Evolutionary conservation across 1,284 basidiomycete genomes (phyloP), one percentile per base, ranked within the genome.

Genomic region (Hemileccinum hortonii): DNA sequence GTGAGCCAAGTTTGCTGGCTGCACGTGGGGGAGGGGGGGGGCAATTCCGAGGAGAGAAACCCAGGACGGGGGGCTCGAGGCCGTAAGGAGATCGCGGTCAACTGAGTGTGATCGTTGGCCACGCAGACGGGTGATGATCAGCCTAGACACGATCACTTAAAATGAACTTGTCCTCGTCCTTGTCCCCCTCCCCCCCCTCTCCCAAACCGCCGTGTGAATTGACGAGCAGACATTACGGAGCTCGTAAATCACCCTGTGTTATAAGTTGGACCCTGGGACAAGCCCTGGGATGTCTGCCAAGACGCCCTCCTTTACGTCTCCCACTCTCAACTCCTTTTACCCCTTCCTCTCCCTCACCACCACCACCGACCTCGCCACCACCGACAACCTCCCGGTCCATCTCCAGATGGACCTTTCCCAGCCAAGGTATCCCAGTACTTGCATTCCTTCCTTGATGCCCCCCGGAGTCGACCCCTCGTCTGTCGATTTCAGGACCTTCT

Each of bases 401-500:
- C 36, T 3, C 24, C 47, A 56, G 29, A 66, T 66, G 65, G 64
- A 70, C 51, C 41, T 57, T 21, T 43, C 52, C 15, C 52, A 60
- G 26, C 55, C 61, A 64, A 69, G 70, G 58, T 70, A 67, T 55
- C 55, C 56, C 58, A 60, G 55, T 58, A 73, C 76, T 54, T 79
- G 74, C 66, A 74, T 79, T 54, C 73, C 75, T 56, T 70, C 72
- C 33, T 69, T 75, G 62, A 70, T 78, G 58, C 78, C 77, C 26
- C 72, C 75, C 41, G 74, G 75, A 55, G 77, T 84, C 71, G 85
- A 88, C 73, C 83, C 85, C 50, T 67, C 74, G 39, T 73, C 73
- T 55, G 75, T 71, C 65, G 67, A 67, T 66, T 67, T 66, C 61
- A 66, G 65, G 48, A 69, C 86, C 44, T 90, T 90, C 73, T 89